phyloP scores from a whole-genome alignment of 164 flowering plant genomes.

The Buxus sempervirens region DNA sequence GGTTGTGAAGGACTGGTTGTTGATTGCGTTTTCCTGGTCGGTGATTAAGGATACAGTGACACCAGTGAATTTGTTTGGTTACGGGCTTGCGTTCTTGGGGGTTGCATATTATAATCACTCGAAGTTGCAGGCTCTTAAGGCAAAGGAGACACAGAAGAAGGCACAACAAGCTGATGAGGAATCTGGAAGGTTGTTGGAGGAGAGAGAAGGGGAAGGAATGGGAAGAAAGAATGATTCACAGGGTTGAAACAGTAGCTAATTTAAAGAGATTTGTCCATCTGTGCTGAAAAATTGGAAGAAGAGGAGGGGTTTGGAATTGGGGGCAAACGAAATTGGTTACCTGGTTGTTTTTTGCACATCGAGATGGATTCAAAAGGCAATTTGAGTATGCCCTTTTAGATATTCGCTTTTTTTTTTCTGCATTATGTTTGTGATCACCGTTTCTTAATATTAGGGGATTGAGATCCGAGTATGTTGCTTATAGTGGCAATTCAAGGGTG shows the following conservation, averaged over 20 bases:
- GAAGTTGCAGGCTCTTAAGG: slow-evolving; percentile 24
- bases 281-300: not conserved
- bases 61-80: slow-evolving; percentile 27
- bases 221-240: slow-evolving; percentile 16
- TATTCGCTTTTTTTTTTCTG: not conserved
- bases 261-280: not conserved
- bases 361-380: not conserved
- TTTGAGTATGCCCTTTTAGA: not conserved
- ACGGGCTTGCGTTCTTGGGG: slow-evolving; percentile 27
- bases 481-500: not conserved
- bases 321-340: not conserved
- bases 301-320: not conserved
- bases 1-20: slow-evolving; percentile 31
- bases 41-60: slow-evolving; percentile 34
- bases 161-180: slow-evolving; percentile 15
- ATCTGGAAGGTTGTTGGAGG: slow-evolving; percentile 19
- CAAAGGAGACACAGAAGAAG: slow-evolving; percentile 26
- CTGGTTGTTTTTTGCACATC: not conserved
- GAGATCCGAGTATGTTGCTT: not conserved
- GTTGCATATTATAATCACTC: slow-evolving; percentile 26
- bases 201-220: slow-evolving; percentile 18
- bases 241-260: not conserved
- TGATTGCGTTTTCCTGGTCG: slow-evolving; percentile 34
- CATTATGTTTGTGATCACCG: not conserved
- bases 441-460: not conserved